Conservation (phyloP, 75 land plant species). For the Cupressus sempervirens region DNA sequence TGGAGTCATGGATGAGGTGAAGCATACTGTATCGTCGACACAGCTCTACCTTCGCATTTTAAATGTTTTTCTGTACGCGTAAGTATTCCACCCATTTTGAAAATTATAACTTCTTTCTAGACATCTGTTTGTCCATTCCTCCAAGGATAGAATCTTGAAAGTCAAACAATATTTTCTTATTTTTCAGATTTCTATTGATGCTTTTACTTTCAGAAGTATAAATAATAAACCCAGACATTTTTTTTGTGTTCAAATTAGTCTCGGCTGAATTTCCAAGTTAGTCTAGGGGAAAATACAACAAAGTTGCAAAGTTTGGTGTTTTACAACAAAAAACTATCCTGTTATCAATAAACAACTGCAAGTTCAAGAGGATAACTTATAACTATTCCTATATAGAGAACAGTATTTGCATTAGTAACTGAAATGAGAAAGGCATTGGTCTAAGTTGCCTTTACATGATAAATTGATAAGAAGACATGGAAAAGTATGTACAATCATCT, state of each 20-base stretch:
- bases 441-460: background rate
- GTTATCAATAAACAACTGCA: background rate
- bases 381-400: no score
- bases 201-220: background rate
- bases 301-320: no score
- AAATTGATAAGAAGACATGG: background rate
- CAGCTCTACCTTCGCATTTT: constrained; percentile 17
- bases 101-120: background rate
- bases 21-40: constrained; percentile 10
- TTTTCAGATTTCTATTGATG: background rate
- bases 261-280: no score
- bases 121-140: background rate
- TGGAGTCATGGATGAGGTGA: constrained; percentile 14
- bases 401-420: background rate
- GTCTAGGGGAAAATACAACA: no score
- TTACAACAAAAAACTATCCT: background rate
- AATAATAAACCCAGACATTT: no score
- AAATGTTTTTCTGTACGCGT: constrained; percentile 49
- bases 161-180: background rate
- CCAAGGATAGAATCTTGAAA: background rate
- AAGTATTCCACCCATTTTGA: constrained; percentile 10
- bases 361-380: background rate
- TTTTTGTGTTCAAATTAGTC: no score
- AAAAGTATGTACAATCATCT: background rate
- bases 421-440: background rate